Conservation (phyloP, 768 basidiomycete genomes). For the Mycena galericulata region DNA sequence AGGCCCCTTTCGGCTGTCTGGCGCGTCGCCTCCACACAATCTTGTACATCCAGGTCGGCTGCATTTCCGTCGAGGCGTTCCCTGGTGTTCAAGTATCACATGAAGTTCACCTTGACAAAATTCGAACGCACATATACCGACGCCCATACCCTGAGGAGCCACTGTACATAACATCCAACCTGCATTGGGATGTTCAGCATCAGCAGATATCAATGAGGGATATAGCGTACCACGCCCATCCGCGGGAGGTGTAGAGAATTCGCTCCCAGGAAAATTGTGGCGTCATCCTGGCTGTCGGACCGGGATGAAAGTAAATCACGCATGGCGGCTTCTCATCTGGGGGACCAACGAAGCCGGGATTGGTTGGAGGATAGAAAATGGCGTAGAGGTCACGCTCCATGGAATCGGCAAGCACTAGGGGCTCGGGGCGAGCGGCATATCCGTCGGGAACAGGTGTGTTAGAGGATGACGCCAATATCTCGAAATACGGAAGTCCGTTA, state of each 20-base stretch:
- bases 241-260: conserved; percentile 23
- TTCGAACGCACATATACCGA: conserved; percentile 7
- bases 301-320: conserved; percentile 15
- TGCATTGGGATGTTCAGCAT: background rate
- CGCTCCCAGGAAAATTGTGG: conserved; percentile 21
- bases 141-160: conserved; percentile 22
- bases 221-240: conserved; percentile 20
- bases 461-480: conserved; percentile 11
- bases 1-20: conserved; percentile 11
- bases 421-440: conserved; percentile 13
- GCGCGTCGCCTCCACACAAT: conserved; percentile 17
- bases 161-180: conserved; percentile 22
- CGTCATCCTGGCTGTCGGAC: conserved; percentile 13
- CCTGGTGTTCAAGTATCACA: background rate
- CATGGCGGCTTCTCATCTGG: conserved; percentile 20
- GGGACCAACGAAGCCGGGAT: conserved; percentile 11
- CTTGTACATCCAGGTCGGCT: conserved; percentile 16
- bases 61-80: conserved; percentile 10
- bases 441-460: conserved; percentile 1
- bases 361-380: conserved; percentile 7
- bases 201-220: background rate
- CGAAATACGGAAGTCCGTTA: background rate
- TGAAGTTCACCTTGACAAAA: background rate
- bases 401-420: background rate
- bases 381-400: conserved; percentile 1